phyloP scores from a whole-genome alignment of 2,329 filamentous ascomycete species.

The Aspergillus sp. region DNA sequence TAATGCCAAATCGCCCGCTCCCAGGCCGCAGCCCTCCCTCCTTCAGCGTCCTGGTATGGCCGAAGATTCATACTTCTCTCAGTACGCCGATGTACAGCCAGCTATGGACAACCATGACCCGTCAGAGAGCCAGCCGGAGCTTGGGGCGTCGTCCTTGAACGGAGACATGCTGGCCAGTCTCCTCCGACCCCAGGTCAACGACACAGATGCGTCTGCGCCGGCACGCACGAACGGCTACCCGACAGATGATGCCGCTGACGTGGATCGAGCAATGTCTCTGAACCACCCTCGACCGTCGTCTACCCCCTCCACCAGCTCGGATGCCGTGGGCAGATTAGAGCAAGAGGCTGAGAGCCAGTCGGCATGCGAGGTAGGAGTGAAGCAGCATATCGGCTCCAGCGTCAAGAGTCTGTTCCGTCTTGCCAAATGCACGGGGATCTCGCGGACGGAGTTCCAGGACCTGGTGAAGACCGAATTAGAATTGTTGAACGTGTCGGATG shows the following conservation, averaged over 20 bases:
- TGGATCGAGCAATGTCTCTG: conserved; percentile 20
- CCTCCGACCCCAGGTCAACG: conserved; percentile 30
- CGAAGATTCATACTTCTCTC: conserved; percentile 52
- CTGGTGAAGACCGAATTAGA: conserved; percentile 53
- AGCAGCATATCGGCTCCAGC: conserved; percentile 54
- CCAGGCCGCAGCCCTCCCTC: conserved; percentile 16
- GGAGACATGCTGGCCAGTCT: conserved; percentile 41
- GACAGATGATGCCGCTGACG: conserved; percentile 10
- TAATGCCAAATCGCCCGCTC: conserved; percentile 28
- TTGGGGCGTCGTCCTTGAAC: conserved; percentile 45
- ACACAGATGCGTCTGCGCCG: conserved; percentile 9
- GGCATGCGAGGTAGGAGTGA: conserved; percentile 51
- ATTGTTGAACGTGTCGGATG: conserved; percentile 47
- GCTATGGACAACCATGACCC: conserved; percentile 56
- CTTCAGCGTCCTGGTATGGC: conserved; percentile 28
- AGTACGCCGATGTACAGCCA: conserved; percentile 55
- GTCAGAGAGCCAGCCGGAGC: conserved; percentile 41
- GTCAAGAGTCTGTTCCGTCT: conserved; percentile 56
- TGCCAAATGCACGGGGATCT: conserved; percentile 50
- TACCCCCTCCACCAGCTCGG: conserved; percentile 34
- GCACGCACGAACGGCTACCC: conserved; percentile 16
- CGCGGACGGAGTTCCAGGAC: conserved; percentile 49
- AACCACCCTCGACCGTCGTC: conserved; percentile 37
- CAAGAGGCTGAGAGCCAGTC: conserved; percentile 42
- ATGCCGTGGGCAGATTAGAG: conserved; percentile 47